Base-by-base conservation (phyloP, 1,284 basidiomycete species). In the Tylopilus orsonianus region DNA sequence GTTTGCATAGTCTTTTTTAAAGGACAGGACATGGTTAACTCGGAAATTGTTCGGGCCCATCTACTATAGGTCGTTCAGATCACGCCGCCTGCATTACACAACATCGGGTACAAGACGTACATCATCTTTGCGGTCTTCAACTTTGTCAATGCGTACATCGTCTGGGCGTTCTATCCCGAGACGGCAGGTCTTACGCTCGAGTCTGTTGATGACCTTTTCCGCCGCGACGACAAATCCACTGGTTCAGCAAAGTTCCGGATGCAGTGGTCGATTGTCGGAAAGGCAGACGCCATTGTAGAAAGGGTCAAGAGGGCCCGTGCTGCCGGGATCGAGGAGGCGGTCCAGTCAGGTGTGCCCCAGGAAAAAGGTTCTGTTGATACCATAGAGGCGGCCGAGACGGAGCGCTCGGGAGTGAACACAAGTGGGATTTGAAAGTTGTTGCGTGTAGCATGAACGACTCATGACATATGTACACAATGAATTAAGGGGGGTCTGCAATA, bases 81-180 rank as follows among this genome's bases (percentile, higher is more conserved):
- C 35, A 56, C 49, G 8, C 53, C 53, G 1, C 54, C 52, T 1
- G 54, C 54, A 4, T 13, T 56, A 29, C 36, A 13, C 19, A 56
- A 53, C 50, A 54, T 54, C 12, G 50, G 54, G 8, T 48, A 56
- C 43, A 53, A 53, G 49, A 56, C 54, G 1, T 54, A 56, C 18
- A 45, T 53, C 18, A 40, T 54, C 9, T 54, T 54, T 12, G 54
- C 42, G 0, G 33, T 47, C 5, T 52, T 56, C 49, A 56, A 56
- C 19, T 53, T 54, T 26, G 32, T 54, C 18, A 54, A 53, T 19
- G 54, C 52, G 8, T 53, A 23, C 7, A 48, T 56, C 19, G 53
- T 54, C 8, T 54, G 49, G 52, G 41, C 41, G 6, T 56, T 56
- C 32, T 54, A 54, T 35, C 52, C 52, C 12, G 52, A 54, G 46